Evolutionary conservation across 352 stramenopile genomes (phyloP), one percentile per base, ranked within the genome.

Genomic region (Phytophthora hibernalis): DNA sequence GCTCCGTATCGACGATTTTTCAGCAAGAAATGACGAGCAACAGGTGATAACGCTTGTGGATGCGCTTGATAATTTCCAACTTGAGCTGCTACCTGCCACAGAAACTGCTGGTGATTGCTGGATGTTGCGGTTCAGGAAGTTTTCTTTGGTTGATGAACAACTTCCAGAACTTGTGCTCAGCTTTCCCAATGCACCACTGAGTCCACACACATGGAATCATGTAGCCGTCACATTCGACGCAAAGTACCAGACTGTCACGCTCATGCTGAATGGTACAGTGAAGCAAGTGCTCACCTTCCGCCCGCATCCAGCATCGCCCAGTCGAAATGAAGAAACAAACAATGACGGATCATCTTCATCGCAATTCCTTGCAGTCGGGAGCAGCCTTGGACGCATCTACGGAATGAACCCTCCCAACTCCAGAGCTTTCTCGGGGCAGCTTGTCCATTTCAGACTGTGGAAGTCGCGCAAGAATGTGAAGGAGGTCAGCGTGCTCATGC

Each of bases 1-100:
- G 74, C 18, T 89, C 2, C 61, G 59, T 43, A 71, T 87, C 28
- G 53, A 75, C n/a, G 24, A 69, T 22, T 5, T 43, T 22, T 33
- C 30, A 43, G 2, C 43, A 28, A 3, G 7, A 11, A 35, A 21
- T 18, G 18, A 40, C 13, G 55, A 44, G 13, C 42, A 67, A 24
- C 38, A 58, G 42, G 62, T 64, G 7, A 68, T 83, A 49, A 75
- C 67, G 40, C 16, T 83, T 30, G 65, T 79, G 1, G 72, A 83
- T 50, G 48, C 65, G 7, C 54, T 79, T 33, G 61, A 79, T 24
- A 70, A 72, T 38, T 79, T 73, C 22, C 66, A 76, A 28, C 33
- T 83, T 3, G 65, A 79, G 47, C 21, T 83, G 13, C 37, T 72
- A 15, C 61, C 43, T 6, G 28, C 43, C 4, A 22, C 16, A 18